Evolutionary conservation across 352 stramenopile genomes (phyloP), one percentile per base, ranked within the genome.

Genomic region (Phytophthora macrochlamydospora): DNA sequence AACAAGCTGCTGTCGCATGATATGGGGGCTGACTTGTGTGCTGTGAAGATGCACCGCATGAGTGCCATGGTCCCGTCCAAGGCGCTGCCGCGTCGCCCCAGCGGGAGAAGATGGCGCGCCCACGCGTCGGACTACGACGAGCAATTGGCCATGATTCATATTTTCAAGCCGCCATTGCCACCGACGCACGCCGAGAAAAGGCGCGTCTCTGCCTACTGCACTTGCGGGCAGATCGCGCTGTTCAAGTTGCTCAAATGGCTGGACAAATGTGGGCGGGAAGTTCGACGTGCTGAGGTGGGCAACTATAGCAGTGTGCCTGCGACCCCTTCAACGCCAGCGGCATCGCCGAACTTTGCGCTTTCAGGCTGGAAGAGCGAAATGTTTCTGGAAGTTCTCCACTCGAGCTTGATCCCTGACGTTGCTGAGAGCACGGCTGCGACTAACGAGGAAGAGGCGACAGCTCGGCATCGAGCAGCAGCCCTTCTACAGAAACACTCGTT

Each of bases 171-270:
- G 46, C 73, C 72, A 45, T 33, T 78, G 42, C 61, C 37, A 30
- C 77, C 76, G 8, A 80, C 65, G 1, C 69, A 81, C 48, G 57
- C 57, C 1, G 66, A 71, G 31, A 88, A 80, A 56, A 67, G 70
- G n/a, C 78, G 84, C 45, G 76, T 89, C 11, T 78, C 80, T 1
- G 76, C 81, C 32, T 92, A 92, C 54, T 92, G 83, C 60, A 86
- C 80, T 32, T 91, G 85, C 55, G 81, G 93, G 43, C 79, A 79
- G 49, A 79, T 94, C 32, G 71, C 65, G 12, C 62, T 94, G 8
- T 92, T 93, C 53, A 91, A 91, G 56, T 58, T 92, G 50, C 72
- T 87, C 51, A 91, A 90, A 49, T 90, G 80, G 79, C 79, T 89
- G 43, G 78, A 91, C 8, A 75, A 66, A 13, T 56, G 33, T 24